phyloP scores from a whole-genome alignment of 345 rosid species.

The Populus deltoides region DNA sequence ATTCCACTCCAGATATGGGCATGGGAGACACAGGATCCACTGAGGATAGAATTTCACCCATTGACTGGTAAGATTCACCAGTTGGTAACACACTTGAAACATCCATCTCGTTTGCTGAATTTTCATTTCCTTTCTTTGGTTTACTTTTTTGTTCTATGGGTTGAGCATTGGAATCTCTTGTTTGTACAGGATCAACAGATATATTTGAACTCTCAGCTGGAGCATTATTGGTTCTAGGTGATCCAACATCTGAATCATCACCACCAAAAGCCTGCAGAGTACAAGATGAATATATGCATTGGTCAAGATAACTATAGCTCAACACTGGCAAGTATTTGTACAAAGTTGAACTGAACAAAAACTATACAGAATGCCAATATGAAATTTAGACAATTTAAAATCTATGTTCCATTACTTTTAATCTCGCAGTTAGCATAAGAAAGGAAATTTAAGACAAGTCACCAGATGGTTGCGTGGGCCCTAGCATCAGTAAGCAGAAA shows the following conservation, averaged over 20 bases:
- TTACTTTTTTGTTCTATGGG: slow-evolving; percentile 50
- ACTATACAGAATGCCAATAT: background rate
- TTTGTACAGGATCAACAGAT: slow-evolving; percentile 38
- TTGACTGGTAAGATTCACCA: slow-evolving; percentile 66
- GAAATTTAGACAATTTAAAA: background rate
- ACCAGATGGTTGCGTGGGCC: background rate
- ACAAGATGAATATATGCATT: slow-evolving; percentile 8
- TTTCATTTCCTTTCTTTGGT: slow-evolving; percentile 52
- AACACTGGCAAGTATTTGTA: slow-evolving; percentile 1
- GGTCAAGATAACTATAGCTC: slow-evolving; percentile 6
- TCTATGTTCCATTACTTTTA: background rate
- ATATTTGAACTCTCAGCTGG: slow-evolving; percentile 43
- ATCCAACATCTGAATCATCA: slow-evolving; percentile 77
- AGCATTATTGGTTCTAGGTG: slow-evolving; percentile 50
- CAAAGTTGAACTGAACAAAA: background rate
- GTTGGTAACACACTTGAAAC: slow-evolving; percentile 44
- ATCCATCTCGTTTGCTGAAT: slow-evolving; percentile 41
- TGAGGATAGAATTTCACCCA: slow-evolving; percentile 69
- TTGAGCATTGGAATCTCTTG: slow-evolving; percentile 44
- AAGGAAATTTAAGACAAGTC: background rate
- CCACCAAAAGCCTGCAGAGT: slow-evolving; percentile 72
- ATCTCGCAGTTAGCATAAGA: background rate
- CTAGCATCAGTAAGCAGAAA: background rate
- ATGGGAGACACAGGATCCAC: slow-evolving; percentile 55
- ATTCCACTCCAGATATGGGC: slow-evolving; percentile 55